Base-by-base conservation (phyloP, 1,284 basidiomycete genomes). In the Tylopilus sp. region DNA sequence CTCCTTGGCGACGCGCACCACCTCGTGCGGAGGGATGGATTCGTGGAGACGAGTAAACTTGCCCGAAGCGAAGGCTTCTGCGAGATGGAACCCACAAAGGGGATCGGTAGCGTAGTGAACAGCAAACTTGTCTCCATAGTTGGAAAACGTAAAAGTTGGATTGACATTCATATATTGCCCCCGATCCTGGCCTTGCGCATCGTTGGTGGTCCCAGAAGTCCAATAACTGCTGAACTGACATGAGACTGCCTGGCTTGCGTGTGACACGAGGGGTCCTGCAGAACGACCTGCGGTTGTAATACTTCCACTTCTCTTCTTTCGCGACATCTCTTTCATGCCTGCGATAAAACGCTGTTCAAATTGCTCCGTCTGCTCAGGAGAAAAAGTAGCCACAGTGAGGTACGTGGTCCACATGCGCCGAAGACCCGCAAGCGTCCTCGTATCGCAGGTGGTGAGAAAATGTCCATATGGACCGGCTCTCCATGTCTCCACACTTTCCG, bases 61-160 rank as follows among this genome's bases (percentile, higher is more conserved):
- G 5, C 55, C 50, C 2, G 63, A 61, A 3, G 57, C 33, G 19
- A 77, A 74, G 0, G 68, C 64, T 3, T 74, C 62, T 0, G 75
- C 75, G 7, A 80, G 67, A 57, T 82, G 79, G 58, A 83, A 84
- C 1, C 72, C 61, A 0, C 61, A 33, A 2, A 81, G 53, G 1
- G 82, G 80, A 57, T 76, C 68, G 0, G 76, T 77, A 2, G 68
- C 75, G 50, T 80, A 79, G 53, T 83, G 79, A 0, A 80, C 68
- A 17, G 71, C 59, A 54, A 76, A 80, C 9, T 65, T 71, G 47
- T 76, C 72, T 4, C 79, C 78, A 1, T 66, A 61, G 10, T 68
- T 58, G 3, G 76, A 75, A 61, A 77, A 80, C 0, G 70, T 70
- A 47, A 80, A 81, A 0, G 74, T 77, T 2, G 82, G 78, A 49